phyloP scores from a whole-genome alignment of 2,329 filamentous ascomycete genomes.

The Clonostachys sp. region DNA sequence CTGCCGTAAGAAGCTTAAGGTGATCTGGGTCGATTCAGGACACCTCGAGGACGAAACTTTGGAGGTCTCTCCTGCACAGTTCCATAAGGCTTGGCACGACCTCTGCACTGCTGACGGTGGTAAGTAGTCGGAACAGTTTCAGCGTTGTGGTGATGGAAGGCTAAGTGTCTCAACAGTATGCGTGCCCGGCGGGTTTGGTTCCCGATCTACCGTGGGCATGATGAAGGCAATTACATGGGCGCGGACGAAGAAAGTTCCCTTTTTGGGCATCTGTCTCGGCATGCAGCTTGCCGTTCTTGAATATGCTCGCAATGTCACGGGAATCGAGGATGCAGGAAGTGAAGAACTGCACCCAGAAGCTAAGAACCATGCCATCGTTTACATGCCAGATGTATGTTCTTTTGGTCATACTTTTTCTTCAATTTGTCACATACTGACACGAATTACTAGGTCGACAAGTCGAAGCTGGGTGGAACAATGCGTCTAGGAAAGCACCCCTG shows the following conservation, averaged over 20 bases:
- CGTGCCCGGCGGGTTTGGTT: conserved; percentile 75
- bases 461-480: conserved; percentile 77
- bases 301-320: conserved; percentile 72
- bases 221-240: conserved; percentile 83
- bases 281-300: conserved; percentile 94
- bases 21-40: conserved; percentile 81
- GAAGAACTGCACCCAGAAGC: conserved; percentile 52
- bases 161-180: conserved; percentile 16
- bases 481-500: conserved; percentile 72
- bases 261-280: conserved; percentile 84
- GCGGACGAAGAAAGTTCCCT: conserved; percentile 74
- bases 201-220: conserved; percentile 85
- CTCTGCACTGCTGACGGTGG: conserved; percentile 67
- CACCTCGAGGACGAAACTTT: conserved; percentile 69
- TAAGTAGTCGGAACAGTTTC: not conserved
- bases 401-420: not conserved
- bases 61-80: conserved; percentile 62
- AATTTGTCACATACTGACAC: not conserved
- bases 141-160: no score
- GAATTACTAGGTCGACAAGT: conserved; percentile 46
- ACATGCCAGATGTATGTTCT: conserved; percentile 72
- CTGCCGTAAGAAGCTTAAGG: conserved; percentile 71
- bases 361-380: conserved; percentile 72
- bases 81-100: conserved; percentile 81
- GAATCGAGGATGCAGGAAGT: conserved; percentile 49